phyloP scores from a whole-genome alignment of 129 eudicot species.

The Flaveria bidentis region DNA sequence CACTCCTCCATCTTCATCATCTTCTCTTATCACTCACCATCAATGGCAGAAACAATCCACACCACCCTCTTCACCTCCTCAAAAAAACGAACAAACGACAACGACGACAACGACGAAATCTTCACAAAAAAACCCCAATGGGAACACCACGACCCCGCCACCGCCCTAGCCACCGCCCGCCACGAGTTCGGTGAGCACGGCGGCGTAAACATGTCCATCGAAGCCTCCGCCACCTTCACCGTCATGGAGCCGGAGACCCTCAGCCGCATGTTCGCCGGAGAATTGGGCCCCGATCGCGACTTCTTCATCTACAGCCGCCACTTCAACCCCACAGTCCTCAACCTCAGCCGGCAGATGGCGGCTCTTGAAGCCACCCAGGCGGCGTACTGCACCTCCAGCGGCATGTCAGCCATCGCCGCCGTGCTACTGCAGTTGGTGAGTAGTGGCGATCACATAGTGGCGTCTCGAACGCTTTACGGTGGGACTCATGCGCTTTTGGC shows the following conservation, averaged over 20 bases:
- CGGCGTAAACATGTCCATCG: slow-evolving; percentile 80
- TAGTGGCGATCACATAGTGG: slow-evolving; percentile 59
- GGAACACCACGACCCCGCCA: slow-evolving; percentile 44
- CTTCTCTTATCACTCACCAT: background rate
- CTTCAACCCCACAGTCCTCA: slow-evolving; percentile 66
- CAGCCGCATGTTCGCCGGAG: slow-evolving; percentile 66
- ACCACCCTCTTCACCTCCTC: slow-evolving; percentile 22
- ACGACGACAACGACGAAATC: slow-evolving; percentile 6
- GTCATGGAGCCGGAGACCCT: slow-evolving; percentile 79
- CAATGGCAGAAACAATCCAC: slow-evolving; percentile 42
- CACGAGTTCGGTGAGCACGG: slow-evolving; percentile 81
- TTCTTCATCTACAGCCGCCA: slow-evolving; percentile 75
- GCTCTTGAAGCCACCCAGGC: slow-evolving; percentile 74
- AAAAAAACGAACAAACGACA: slow-evolving; percentile 39
- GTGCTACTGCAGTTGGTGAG: slow-evolving; percentile 52
- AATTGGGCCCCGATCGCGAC: slow-evolving; percentile 62
- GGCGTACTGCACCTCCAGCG: slow-evolving; percentile 73
- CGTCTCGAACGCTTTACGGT: slow-evolving; percentile 61
- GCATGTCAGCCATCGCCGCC: slow-evolving; percentile 69
- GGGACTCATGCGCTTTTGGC: slow-evolving; percentile 70
- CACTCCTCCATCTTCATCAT: slow-evolving; percentile 1
- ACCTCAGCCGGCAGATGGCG: slow-evolving; percentile 74
- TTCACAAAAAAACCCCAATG: slow-evolving; percentile 33
- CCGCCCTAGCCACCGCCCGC: slow-evolving; percentile 56
- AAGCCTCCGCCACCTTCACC: slow-evolving; percentile 79